Base-by-base conservation (phyloP, 2,329 filamentous ascomycete genomes). In the Stachybotrys echinatus region DNA sequence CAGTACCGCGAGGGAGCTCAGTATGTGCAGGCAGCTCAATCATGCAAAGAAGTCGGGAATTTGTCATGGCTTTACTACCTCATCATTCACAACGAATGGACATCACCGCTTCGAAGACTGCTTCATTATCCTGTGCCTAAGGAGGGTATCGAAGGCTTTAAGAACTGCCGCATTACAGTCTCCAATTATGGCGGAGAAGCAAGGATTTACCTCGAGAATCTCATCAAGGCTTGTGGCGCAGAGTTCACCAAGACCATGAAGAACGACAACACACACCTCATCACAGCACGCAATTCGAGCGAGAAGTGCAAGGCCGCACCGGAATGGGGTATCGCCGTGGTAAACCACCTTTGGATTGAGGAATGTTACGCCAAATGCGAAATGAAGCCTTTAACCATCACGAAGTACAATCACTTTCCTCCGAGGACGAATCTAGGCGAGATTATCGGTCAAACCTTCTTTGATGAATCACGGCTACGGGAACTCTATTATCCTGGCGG, bases 151-250 rank as follows among this genome's bases (percentile, higher is more conserved):
- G 82, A 86, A 0, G 92, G 89, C 0, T 96, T 99, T 63, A 68
- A 87, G 51, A 75, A 79, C 7, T 76, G 88, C 65, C 83, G 79
- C 47, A 94, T 99, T 61, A 96, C 91, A 50, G 77, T 99, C 6
- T 97, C 94, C 6, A 99, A 97, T 67, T 99, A 99, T 64, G 90
- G 90, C 43, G 94, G 94, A 27, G 94, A 99, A 67, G 90, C 94
- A 17, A 84, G 94, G 44, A 84, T 90, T 48, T 99, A 97, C 61
- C 77, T 99, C 5, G 92, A 97, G 67, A 97, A 96, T 58, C 77
- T 99, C 37, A 87, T 96, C 59, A 83, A 76, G 52, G 91, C 91
- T 21, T 79, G 87, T 17, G 94, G 94, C 17, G 92, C 89, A 8
- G 85, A 88, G 54, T 97, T 90, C 64, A 99, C 94, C 23, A 95